Evolutionary conservation across 2,329 filamentous ascomycete species (phyloP).

Genomic region (Pseudogymnoascus sp.): DNA sequence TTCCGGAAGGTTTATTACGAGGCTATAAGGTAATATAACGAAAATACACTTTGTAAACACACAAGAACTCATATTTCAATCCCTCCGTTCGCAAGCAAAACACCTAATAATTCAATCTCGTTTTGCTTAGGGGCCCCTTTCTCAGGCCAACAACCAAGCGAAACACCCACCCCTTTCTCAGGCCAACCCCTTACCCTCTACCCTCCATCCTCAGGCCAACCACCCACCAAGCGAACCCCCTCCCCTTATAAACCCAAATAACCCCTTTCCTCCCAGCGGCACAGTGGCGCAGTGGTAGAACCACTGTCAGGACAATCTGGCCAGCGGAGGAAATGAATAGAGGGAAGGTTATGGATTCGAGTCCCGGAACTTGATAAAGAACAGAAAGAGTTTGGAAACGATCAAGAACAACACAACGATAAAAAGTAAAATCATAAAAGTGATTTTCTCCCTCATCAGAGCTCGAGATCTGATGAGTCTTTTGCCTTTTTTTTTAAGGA

Average conservation of each 20-base stretch:
- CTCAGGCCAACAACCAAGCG: not conserved
- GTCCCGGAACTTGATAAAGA: not conserved
- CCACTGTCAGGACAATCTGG: constrained; percentile 2
- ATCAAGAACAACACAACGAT: not conserved
- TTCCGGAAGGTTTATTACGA: not conserved
- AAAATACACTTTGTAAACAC: not conserved
- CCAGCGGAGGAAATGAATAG: not conserved
- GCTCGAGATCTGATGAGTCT: not conserved
- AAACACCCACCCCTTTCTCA: not conserved
- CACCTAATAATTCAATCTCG: not conserved
- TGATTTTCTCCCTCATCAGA: not conserved
- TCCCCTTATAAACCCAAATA: not conserved
- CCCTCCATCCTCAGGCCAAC: not conserved
- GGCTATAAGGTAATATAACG: not conserved
- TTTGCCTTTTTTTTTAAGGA: not conserved
- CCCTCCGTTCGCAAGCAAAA: not conserved
- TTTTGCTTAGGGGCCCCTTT: not conserved
- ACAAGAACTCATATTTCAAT: not conserved
- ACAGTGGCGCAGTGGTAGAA: constrained; percentile 3
- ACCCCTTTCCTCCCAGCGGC: not conserved
- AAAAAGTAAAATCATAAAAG: constrained; percentile 1
- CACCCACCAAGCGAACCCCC: not conserved
- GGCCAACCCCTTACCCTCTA: not conserved
- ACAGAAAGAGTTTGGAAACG: too few species aligned
- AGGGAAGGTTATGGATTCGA: not conserved